These are phyloP conservation scores for Phialophora macrospora DNA, from an alignment of 2,329 filamentous ascomycete genomes.

Conservation along the genomic window DNA sequence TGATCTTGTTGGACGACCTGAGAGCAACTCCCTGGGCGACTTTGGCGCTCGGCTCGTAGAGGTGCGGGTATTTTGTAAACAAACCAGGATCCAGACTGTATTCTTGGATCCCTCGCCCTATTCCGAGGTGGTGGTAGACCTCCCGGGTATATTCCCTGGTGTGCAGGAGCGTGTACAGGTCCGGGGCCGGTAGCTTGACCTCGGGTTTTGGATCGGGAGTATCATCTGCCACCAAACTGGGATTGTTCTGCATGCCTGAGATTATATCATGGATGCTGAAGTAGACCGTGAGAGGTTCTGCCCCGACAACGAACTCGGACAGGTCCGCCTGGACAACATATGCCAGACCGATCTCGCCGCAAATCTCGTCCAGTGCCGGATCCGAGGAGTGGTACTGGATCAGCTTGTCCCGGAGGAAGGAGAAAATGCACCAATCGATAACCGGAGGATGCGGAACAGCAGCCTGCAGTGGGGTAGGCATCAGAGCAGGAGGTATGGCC, in stretches of 20 bases:
- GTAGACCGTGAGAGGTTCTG: constrained; percentile 22
- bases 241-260: constrained; percentile 19
- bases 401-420: constrained; percentile 29
- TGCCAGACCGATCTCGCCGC: constrained; percentile 26
- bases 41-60: constrained; percentile 21
- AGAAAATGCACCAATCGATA: constrained; percentile 31
- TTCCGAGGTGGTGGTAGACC: constrained; percentile 20
- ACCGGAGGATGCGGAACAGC: constrained; percentile 29
- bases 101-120: constrained; percentile 13
- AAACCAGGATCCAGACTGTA: constrained; percentile 14
- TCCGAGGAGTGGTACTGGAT: constrained; percentile 31
- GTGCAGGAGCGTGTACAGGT: constrained; percentile 24
- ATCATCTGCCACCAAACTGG: constrained; percentile 1
- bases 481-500: constrained; percentile 19
- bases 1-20: constrained; percentile 20
- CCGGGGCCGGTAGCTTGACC: constrained; percentile 23
- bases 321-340: constrained; percentile 34
- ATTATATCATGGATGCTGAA: constrained; percentile 28
- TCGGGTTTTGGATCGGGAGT: neutral
- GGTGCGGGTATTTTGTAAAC: constrained; percentile 29
- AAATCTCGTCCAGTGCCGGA: constrained; percentile 28
- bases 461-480: constrained; percentile 22
- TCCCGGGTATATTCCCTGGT: constrained; percentile 18
- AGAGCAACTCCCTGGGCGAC: constrained; percentile 23
- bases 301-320: constrained; percentile 28